Conservation (phyloP, 805 yeast species). For the Metschnikowia gelsemii region DNA sequence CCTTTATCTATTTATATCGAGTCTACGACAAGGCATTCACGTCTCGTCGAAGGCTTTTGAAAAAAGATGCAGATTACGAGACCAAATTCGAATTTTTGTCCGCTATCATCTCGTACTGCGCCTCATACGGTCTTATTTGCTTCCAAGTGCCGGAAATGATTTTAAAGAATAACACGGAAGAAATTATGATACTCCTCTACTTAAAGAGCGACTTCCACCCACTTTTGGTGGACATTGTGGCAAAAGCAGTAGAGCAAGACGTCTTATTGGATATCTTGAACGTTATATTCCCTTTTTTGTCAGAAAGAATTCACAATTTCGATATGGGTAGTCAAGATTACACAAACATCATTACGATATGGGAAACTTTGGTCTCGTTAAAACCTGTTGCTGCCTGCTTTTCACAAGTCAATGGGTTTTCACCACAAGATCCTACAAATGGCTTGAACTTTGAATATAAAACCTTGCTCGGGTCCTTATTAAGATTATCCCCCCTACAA, state of each 20-base stretch:
- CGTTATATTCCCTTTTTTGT: slow-evolving; percentile 47
- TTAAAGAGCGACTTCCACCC: slow-evolving; percentile 14
- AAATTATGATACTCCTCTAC: slow-evolving; percentile 28
- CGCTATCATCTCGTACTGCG: slow-evolving; percentile 48
- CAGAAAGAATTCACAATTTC: slow-evolving; percentile 34
- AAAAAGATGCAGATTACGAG: slow-evolving; percentile 38
- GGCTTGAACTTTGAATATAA: slow-evolving; percentile 56
- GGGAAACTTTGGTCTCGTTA: slow-evolving; percentile 55
- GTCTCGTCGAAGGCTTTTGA: slow-evolving; percentile 42
- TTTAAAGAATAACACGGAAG: slow-evolving; percentile 37
- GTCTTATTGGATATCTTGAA: slow-evolving; percentile 58
- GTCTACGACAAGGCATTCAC: slow-evolving; percentile 45
- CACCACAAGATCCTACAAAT: slow-evolving; percentile 39
- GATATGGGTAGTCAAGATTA: slow-evolving; percentile 54
- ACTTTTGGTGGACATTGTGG: slow-evolving; percentile 56
- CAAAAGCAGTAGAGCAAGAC: slow-evolving; percentile 65
- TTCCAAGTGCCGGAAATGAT: slow-evolving; percentile 71
- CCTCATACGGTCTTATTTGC: slow-evolving; percentile 65
- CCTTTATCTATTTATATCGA: slow-evolving; percentile 48
- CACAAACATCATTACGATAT: slow-evolving; percentile 51
- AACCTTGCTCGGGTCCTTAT: slow-evolving; percentile 75
- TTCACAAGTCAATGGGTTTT: slow-evolving; percentile 56
- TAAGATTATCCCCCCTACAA: slow-evolving; percentile 71
- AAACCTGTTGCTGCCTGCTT: slow-evolving; percentile 63
- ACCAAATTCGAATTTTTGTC: slow-evolving; percentile 42